Conservation (phyloP, 371 early-diverging fungal species). For the Rhizopus sp. region DNA sequence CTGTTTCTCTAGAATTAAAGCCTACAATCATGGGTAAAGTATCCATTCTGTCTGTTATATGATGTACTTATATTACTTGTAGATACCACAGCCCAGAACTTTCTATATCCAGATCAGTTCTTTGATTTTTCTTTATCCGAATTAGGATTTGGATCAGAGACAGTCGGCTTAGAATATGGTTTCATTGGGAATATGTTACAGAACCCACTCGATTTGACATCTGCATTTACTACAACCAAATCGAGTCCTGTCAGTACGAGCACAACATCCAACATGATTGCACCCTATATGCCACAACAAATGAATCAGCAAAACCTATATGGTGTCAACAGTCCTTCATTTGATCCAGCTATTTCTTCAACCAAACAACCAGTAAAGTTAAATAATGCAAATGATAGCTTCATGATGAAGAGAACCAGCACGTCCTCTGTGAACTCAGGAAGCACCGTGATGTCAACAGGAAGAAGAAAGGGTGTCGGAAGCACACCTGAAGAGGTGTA, state of each 20-base stretch:
- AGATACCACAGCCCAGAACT: not conserved
- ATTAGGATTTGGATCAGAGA: slow-evolving; percentile 47
- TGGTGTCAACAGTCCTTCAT: not conserved
- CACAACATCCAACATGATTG: slow-evolving; percentile 3
- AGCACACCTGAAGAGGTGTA: slow-evolving; percentile 61
- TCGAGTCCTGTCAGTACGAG: too few species aligned
- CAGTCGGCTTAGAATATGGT: slow-evolving; percentile 46
- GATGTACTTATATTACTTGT: slow-evolving; percentile 12
- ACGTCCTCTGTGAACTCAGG: too few species aligned
- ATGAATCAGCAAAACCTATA: not conserved
- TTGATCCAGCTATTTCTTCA: not conserved
- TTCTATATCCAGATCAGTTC: slow-evolving; percentile 15
- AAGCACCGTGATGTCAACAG: too few species aligned
- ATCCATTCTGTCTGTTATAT: slow-evolving; percentile 15
- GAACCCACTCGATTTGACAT: not conserved
- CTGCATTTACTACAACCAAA: not conserved
- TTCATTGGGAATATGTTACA: slow-evolving; percentile 41
- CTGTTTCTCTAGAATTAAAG: too few species aligned
- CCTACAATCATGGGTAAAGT: too few species aligned
- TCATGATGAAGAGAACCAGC: too few species aligned
- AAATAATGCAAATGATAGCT: too few species aligned
- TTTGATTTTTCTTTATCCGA: slow-evolving; percentile 41
- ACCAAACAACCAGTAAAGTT: slow-evolving; percentile 8
- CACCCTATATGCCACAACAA: not conserved
- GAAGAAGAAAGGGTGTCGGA: too few species aligned